Evolutionary conservation across 2,329 filamentous ascomycete genomes (phyloP).

Genomic region (Trichoderma cornu-damae): DNA sequence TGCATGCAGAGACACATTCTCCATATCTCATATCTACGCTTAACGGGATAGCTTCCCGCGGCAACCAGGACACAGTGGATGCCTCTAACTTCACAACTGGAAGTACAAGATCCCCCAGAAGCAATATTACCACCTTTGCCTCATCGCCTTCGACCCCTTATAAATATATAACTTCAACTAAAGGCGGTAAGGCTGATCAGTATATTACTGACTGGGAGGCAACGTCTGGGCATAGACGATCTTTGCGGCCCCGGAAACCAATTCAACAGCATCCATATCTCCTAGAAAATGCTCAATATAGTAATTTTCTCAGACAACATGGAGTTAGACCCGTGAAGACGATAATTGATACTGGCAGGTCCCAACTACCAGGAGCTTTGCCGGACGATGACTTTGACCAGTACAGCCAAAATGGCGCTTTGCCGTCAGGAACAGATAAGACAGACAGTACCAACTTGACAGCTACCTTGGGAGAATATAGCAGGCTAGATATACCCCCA

Average conservation of each 20-base stretch:
- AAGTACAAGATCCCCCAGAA: neutral
- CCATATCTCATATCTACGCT: constrained; percentile 28
- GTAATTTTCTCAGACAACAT: constrained; percentile 47
- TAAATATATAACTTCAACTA: neutral
- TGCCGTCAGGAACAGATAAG: constrained; percentile 34
- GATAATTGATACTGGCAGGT: constrained; percentile 28
- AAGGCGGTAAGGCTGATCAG: neutral
- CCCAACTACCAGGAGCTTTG: constrained; percentile 39
- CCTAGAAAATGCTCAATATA: constrained; percentile 52
- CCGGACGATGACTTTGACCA: constrained; percentile 50
- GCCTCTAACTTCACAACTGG: no score
- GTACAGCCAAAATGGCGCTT: constrained; percentile 42
- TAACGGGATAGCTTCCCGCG: neutral
- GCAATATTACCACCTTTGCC: neutral
- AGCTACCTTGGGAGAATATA: constrained; percentile 21
- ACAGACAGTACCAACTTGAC: constrained; percentile 25
- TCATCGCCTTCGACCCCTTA: neutral
- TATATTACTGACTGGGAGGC: constrained; percentile 24
- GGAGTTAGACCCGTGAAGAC: constrained; percentile 50
- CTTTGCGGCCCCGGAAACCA: constrained; percentile 54
- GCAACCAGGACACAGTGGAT: neutral
- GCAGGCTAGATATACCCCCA: constrained; percentile 25
- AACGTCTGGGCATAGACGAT: constrained; percentile 39
- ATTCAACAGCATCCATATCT: constrained; percentile 58
- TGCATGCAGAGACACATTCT: constrained; percentile 23